Evolutionary conservation across 192 early-diverging fungal species (phyloP).

Genomic region (Linnemannia zychae): DNA sequence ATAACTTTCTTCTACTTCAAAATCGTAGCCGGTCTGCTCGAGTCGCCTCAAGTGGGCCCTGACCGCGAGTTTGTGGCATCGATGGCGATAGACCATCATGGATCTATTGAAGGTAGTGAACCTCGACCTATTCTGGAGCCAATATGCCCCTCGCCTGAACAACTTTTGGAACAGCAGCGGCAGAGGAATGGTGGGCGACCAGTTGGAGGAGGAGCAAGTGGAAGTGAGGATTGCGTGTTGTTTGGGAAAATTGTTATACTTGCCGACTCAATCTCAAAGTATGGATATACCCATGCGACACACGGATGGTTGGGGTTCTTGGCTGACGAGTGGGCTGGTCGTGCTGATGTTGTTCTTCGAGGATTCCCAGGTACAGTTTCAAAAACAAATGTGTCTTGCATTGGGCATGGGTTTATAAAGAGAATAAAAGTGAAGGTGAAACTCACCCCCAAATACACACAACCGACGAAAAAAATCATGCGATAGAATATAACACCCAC

Average conservation of each 20-base stretch:
- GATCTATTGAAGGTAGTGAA: conserved; percentile 29
- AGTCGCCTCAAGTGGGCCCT: conserved; percentile 42
- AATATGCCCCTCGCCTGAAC: conserved; percentile 14
- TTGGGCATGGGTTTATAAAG: neutral
- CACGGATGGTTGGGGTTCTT: conserved; percentile 47
- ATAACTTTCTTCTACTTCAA: conserved; percentile 54
- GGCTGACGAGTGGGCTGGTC: conserved; percentile 44
- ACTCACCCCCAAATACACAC: neutral
- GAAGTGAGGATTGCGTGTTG: conserved; percentile 21
- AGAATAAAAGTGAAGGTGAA: neutral
- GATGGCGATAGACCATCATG: conserved; percentile 13
- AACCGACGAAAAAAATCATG: too few species aligned
- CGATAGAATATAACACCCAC: conserved; percentile 78
- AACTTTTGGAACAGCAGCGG: neutral
- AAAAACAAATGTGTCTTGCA: neutral
- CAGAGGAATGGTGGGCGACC: neutral
- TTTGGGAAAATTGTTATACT: conserved; percentile 54
- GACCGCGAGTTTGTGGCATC: conserved; percentile 29
- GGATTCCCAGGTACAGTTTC: conserved; percentile 74
- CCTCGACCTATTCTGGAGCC: conserved; percentile 27
- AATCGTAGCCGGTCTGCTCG: conserved; percentile 43
- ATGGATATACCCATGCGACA: conserved; percentile 46
- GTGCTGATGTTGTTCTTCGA: conserved; percentile 80
- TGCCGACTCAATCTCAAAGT: conserved; percentile 47
- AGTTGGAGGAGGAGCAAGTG: neutral